Evolutionary conservation across 257 asterid genomes (phyloP), one percentile per base, ranked within the genome.

Genomic region (Nicotiana benthamiana): DNA sequence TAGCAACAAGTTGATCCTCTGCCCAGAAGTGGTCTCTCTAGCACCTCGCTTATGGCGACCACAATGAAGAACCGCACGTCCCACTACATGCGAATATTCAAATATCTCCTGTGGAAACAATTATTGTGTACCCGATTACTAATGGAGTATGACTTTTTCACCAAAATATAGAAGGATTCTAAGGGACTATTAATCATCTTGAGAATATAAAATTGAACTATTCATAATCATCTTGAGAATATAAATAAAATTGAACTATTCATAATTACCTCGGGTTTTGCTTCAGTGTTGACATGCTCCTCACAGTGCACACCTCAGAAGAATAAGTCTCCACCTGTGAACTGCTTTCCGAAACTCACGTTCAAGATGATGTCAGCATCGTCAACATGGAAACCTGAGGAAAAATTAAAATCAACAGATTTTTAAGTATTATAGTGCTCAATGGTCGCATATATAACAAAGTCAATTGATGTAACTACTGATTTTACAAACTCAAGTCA

Each of bases 21-120:
- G 87, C 75, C 99, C 99, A 48, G 93, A 82, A 81, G 94, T 93
- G 75, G 97, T 95, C 59, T 97, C 96, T 85, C 97, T 91, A 80
- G 98, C 99, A 83, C 99, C 99, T 86, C 92, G 99, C 84, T 98
- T 88, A 86, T 93, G 98, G 81, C 99, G 94, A 64, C 99, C 99
- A 82, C 94, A 92, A 75, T 95, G 97, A 83, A 95, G 97, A 84
- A 95, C 84, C 28, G 98, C 99, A 28, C 86, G 88, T 24, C 99
- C 99, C 4, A 94, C 91, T 48, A 83, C 88, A 83, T 95, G 98
- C 4, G 92, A 67, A 84, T 91, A 91, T 81, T 95, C 97, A 72
- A 90, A 88, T 48, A 85, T 82, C 89, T 95, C 99, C 97, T 95
- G 77, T 83, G 1, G 6, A 1, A 40, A 68, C 4, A 36, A 12